These are phyloP conservation scores for Arthroderma uncinatum DNA, from an alignment of 2,329 filamentous ascomycete species.

Conservation along the genomic window DNA sequence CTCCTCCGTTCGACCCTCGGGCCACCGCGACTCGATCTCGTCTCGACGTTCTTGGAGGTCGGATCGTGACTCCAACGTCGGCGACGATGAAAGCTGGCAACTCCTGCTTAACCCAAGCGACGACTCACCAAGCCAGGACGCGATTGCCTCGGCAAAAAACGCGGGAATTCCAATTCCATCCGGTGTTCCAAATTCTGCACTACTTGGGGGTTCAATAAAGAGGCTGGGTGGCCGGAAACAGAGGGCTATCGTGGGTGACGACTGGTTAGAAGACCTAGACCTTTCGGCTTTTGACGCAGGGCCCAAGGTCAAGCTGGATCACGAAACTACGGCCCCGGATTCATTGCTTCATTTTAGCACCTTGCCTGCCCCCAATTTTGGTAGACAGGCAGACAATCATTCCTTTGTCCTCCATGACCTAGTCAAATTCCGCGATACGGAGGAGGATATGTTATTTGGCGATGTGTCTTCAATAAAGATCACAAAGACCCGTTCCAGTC, in stretches of 20 bases:
- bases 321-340: slow-evolving; percentile 54
- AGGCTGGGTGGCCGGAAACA: slow-evolving; percentile 66
- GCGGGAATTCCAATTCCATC: slow-evolving; percentile 84
- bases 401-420: slow-evolving; percentile 35
- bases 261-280: slow-evolving; percentile 71
- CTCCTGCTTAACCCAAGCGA: slow-evolving; percentile 76
- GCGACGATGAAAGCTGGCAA: slow-evolving; percentile 77
- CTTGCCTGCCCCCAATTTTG: slow-evolving; percentile 9
- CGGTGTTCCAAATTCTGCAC: slow-evolving; percentile 75
- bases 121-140: slow-evolving; percentile 69
- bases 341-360: slow-evolving; percentile 55
- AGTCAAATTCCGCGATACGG: slow-evolving; percentile 52
- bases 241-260: slow-evolving; percentile 62
- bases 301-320: slow-evolving; percentile 55
- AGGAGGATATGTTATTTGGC: slow-evolving; percentile 51
- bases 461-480: slow-evolving; percentile 58
- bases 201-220: slow-evolving; percentile 89
- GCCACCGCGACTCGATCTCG: slow-evolving; percentile 63
- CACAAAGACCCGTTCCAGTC: slow-evolving; percentile 42
- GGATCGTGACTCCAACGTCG: slow-evolving; percentile 61
- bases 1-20: slow-evolving; percentile 34
- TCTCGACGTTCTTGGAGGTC: slow-evolving; percentile 73
- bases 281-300: slow-evolving; percentile 47
- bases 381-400: background rate
- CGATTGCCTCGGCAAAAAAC: slow-evolving; percentile 74